A percentile compares a stretch with the other conserved stretches of the same genome.
These are phyloP conservation scores for Metschnikowia rubicola DNA, from an alignment of 805 yeast genomes.

Conservation along the genomic window DNA sequence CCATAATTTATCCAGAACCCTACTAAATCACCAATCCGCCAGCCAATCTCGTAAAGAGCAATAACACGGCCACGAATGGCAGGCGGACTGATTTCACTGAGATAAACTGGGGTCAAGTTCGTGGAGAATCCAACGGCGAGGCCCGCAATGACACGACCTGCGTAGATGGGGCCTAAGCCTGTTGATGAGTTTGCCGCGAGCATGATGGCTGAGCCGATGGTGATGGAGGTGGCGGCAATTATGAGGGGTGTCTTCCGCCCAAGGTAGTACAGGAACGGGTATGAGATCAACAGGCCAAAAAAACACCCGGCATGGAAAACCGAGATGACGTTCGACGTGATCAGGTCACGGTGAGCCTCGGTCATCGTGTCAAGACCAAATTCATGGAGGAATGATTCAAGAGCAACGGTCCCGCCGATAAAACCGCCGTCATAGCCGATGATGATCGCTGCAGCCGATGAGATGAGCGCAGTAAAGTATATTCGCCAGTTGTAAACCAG, in stretches of 20 bases:
- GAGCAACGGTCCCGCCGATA: slow-evolving; percentile 39
- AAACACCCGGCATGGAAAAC: slow-evolving; percentile 41
- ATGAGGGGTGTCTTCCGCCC: slow-evolving; percentile 33
- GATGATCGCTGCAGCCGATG: slow-evolving; percentile 38
- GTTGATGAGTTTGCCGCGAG: slow-evolving; percentile 25
- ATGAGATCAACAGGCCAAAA: slow-evolving; percentile 37
- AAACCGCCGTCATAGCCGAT: slow-evolving; percentile 42
- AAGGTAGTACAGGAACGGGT: slow-evolving; percentile 33
- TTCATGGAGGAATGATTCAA: slow-evolving; percentile 29
- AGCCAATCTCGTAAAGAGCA: slow-evolving; percentile 34
- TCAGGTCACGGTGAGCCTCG: slow-evolving; percentile 17
- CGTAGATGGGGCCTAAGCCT: slow-evolving; percentile 37
- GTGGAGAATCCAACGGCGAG: slow-evolving; percentile 35
- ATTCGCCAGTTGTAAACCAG: slow-evolving; percentile 35
- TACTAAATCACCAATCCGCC: slow-evolving; percentile 39
- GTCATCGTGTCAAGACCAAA: slow-evolving; percentile 28
- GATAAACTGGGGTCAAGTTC: slow-evolving; percentile 35
- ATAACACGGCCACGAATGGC: slow-evolving; percentile 34
- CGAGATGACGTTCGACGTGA: slow-evolving; percentile 34
- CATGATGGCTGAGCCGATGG: slow-evolving; percentile 37
- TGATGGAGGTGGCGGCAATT: slow-evolving; percentile 30
- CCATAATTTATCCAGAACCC: slow-evolving; percentile 39
- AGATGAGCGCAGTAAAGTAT: slow-evolving; percentile 34
- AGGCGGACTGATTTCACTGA: slow-evolving; percentile 35
- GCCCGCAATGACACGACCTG: slow-evolving; percentile 36